These are phyloP conservation scores for Phyllosticta ampelicida DNA, from an alignment of 2,329 filamentous ascomycete genomes.

Conservation along the genomic window DNA sequence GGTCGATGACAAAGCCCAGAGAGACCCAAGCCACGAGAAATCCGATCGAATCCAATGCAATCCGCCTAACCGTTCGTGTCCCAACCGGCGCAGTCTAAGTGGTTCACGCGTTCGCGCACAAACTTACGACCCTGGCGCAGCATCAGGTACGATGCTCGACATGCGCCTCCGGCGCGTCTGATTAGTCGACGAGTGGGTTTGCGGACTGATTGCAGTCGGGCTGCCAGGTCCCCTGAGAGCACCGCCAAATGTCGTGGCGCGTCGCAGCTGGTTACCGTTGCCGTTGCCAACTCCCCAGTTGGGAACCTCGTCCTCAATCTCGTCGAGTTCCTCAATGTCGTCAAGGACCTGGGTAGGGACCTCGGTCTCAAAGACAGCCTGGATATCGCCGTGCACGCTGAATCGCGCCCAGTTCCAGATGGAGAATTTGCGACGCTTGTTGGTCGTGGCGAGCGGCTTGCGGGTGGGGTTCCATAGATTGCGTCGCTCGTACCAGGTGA, in stretches of 20 bases:
- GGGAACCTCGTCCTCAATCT: conserved; percentile 32
- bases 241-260: not conserved
- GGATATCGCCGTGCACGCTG: conserved; percentile 60
- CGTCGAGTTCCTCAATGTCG: conserved; percentile 39
- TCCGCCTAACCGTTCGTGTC: too few species aligned
- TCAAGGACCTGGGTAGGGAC: conserved; percentile 47
- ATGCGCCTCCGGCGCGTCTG: not conserved
- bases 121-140: not conserved
- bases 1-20: too few species aligned
- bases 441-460: conserved; percentile 19
- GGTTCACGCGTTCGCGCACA: not conserved
- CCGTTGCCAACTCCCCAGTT: conserved; percentile 28
- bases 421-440: conserved; percentile 31
- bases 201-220: not conserved
- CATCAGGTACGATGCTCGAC: not conserved
- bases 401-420: conserved; percentile 61
- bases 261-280: conserved; percentile 1
- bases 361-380: conserved; percentile 61
- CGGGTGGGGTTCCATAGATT: conserved; percentile 50
- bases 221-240: not conserved
- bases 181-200: not conserved
- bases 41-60: too few species aligned
- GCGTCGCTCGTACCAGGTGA: conserved; percentile 60
- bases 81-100: too few species aligned
- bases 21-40: too few species aligned